These are phyloP conservation scores for Dendrocalamus sinicus DNA, from an alignment of 176 grass and related monocot species.

Conservation along the genomic window DNA sequence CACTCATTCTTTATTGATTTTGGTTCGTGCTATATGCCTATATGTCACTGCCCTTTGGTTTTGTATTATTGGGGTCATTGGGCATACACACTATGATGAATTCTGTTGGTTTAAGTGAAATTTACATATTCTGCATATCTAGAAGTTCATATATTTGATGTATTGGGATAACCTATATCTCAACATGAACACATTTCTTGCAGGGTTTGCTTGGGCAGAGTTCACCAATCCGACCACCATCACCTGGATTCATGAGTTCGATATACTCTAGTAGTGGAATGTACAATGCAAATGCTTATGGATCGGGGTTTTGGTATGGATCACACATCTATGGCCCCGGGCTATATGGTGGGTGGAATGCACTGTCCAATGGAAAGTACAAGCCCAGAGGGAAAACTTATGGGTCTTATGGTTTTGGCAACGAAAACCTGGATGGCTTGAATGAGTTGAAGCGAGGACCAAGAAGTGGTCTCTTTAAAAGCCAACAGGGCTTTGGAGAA, in stretches of 20 bases:
- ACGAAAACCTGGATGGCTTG: slow-evolving; percentile 69
- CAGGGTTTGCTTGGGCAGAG: slow-evolving; percentile 33
- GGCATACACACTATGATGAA: neutral
- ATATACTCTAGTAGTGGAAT: slow-evolving; percentile 64
- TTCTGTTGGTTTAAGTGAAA: slow-evolving; percentile 3
- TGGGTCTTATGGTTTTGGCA: slow-evolving; percentile 61
- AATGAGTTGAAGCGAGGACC: slow-evolving; percentile 91
- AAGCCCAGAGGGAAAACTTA: slow-evolving; percentile 65
- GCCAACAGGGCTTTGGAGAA: slow-evolving; percentile 43
- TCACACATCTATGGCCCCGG: slow-evolving; percentile 67
- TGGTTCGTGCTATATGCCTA: neutral
- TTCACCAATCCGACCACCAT: slow-evolving; percentile 15
- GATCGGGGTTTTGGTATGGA: slow-evolving; percentile 59
- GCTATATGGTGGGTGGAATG: slow-evolving; percentile 63
- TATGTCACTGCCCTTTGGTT: neutral
- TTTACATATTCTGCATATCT: neutral
- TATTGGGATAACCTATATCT: slow-evolving; percentile 23
- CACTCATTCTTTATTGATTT: neutral
- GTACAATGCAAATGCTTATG: slow-evolving; percentile 64
- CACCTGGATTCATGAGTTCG: slow-evolving; percentile 52
- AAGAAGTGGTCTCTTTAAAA: slow-evolving; percentile 65
- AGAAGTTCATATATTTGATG: neutral
- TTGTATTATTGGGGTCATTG: neutral
- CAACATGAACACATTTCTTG: slow-evolving; percentile 3
- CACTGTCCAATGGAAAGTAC: slow-evolving; percentile 61